These are phyloP conservation scores for Macrotyloma uniflorum DNA, from an alignment of 306 rosid genomes.

Conservation along the genomic window DNA sequence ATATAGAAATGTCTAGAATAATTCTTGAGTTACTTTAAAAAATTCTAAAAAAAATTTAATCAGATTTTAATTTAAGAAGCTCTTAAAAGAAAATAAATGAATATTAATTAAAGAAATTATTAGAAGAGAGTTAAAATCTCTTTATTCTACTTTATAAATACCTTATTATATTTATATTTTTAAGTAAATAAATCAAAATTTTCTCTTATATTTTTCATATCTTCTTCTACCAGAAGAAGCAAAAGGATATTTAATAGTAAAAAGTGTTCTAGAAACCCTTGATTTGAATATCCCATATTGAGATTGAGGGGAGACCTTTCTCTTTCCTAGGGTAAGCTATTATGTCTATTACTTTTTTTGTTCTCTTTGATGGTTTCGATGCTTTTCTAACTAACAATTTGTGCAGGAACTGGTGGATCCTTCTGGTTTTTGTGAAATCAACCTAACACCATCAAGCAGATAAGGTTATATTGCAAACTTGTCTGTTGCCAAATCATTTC, in stretches of 20 bases:
- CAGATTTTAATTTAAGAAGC: no score
- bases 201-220: no score
- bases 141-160: no score
- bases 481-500: constrained; percentile 67
- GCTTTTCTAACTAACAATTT: neutral
- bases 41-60: no score
- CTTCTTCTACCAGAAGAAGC: no score
- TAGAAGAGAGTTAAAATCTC: no score
- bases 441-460: constrained; percentile 48
- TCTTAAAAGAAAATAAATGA: no score
- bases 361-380: neutral
- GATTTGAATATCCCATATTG: constrained; percentile 66
- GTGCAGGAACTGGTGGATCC: constrained; percentile 58
- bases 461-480: constrained; percentile 75
- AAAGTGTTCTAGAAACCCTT: constrained; percentile 77
- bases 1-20: no score
- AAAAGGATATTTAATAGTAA: constrained; percentile 50
- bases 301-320: constrained; percentile 73
- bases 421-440: constrained; percentile 53
- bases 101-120: no score
- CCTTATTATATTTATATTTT: no score
- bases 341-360: neutral
- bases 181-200: no score
- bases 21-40: no score
- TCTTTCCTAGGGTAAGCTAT: constrained; percentile 69